Evolutionary conservation across 2,329 filamentous ascomycete genomes (phyloP), one percentile per base, ranked within the genome.

Genomic region (Colletotrichum salicis): DNA sequence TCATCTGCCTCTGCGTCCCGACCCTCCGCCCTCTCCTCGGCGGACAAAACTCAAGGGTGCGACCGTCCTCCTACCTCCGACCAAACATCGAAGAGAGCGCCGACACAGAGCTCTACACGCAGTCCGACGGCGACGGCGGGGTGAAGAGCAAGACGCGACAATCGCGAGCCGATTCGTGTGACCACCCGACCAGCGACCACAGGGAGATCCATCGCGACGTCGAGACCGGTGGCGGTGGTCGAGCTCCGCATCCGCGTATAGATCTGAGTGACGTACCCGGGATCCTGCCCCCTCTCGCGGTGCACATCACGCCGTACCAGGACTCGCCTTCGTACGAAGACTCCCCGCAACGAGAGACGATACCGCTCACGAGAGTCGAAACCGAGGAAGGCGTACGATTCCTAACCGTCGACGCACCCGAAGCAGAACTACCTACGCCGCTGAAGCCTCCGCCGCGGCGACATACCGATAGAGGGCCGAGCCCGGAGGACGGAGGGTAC

Each of bases 1-100:
- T 84, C 68, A 75, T 83, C 19, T 83, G 82, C 69, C 77, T 81
- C 41, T 82, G 81, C 72, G 77, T 84, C 12, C 82, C 82, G 0
- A 82, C 82, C 6, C 74, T 83, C 2, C 77, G 81, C 1, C 80
- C 80, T 22, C 56, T 80, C 3, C 59, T 81, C 29, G 60, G 35
- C 3, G n/a, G 59, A 0, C 35, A 61, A 22, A 61, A 56, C 6
- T 19, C 48, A 4, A 51, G 60, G 1, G 6, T 22, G 0, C 22
- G 29, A 1, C 35, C 33, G 7, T 58, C 52, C 13, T 24, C 13
- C 5, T 63, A 63, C 12, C n/a, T 55, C 11, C 24, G 45, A 1
- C 41, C 54, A 3, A 64, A 55, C 12, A 24, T 69, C 1, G 52
- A 51, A 15, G 54, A 60, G 3, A 56, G 54, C 19, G 33, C 48